These are phyloP conservation scores for Conticribra guillardii DNA, from an alignment of 108 stramenopile species.

Conservation along the genomic window DNA sequence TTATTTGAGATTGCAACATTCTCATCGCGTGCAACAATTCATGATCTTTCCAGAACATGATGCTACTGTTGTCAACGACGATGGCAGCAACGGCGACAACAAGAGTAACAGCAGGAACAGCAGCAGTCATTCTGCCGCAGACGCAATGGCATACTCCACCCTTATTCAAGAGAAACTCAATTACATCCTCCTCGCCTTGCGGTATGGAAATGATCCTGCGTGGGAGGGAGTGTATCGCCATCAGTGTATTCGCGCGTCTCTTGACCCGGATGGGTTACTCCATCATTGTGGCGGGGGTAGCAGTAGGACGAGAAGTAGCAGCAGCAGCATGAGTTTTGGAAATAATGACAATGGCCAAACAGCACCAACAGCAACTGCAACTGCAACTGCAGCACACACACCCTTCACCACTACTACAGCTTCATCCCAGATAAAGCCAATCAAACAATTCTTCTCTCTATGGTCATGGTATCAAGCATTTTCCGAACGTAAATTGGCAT, in stretches of 20 bases:
- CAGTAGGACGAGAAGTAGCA: too few species aligned
- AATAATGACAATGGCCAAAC: too few species aligned
- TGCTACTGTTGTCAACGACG: not conserved
- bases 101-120: constrained; percentile 10
- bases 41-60: constrained; percentile 32
- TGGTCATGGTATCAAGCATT: constrained; percentile 63
- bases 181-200: constrained; percentile 52
- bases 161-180: constrained; percentile 58
- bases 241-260: constrained; percentile 56
- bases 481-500: constrained; percentile 50
- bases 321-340: too few species aligned
- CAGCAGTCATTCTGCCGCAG: constrained; percentile 6
- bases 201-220: constrained; percentile 68
- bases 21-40: constrained; percentile 9
- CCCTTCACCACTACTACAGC: too few species aligned
- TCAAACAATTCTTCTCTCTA: constrained; percentile 33
- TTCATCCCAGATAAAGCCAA: too few species aligned
- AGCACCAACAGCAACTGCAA: too few species aligned
- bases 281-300: too few species aligned
- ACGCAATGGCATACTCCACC: constrained; percentile 27
- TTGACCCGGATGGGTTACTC: constrained; percentile 28
- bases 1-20: constrained; percentile 49
- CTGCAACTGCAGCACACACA: too few species aligned
- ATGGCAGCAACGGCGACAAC: not conserved
- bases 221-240: constrained; percentile 69